Evolutionary conservation across 345 rosid genomes (phyloP).

Genomic region (Pelargonium nanum): DNA sequence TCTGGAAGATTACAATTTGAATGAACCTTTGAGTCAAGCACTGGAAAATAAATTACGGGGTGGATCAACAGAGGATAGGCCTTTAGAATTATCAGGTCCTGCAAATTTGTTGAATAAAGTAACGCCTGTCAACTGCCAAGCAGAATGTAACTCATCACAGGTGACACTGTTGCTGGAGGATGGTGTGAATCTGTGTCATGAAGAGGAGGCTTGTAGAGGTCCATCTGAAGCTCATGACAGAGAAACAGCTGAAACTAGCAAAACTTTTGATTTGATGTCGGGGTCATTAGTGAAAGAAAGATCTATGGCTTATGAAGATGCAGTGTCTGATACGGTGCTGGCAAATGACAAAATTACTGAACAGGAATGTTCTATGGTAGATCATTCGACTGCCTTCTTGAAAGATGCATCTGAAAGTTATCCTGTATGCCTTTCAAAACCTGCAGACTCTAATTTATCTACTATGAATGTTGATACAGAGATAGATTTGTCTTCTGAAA

Average conservation of each 20-base stretch:
- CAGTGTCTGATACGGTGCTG: not conserved
- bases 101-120: conserved; percentile 14
- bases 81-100: not conserved
- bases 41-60: conserved; percentile 15
- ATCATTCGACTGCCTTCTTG: conserved; percentile 4
- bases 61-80: conserved; percentile 14
- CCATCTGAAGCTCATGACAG: conserved; percentile 16
- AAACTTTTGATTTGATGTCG: conserved; percentile 13
- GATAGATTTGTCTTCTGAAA: conserved; percentile 6
- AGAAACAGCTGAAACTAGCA: conserved; percentile 20
- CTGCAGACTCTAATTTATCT: conserved; percentile 4
- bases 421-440: conserved; percentile 1
- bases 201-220: conserved; percentile 13
- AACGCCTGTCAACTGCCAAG: conserved; percentile 16
- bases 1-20: conserved; percentile 17
- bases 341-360: conserved; percentile 11
- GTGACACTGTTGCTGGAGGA: conserved; percentile 20
- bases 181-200: conserved; percentile 11
- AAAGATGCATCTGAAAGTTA: conserved; percentile 6
- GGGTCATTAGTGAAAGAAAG: conserved; percentile 8
- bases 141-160: conserved; percentile 11
- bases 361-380: conserved; percentile 1
- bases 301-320: conserved; percentile 9
- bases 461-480: not conserved
- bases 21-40: conserved; percentile 13